Evolutionary conservation across 139 green algal species (phyloP), one percentile per base, ranked within the genome.

Genomic region (Coelastrella sp.): DNA sequence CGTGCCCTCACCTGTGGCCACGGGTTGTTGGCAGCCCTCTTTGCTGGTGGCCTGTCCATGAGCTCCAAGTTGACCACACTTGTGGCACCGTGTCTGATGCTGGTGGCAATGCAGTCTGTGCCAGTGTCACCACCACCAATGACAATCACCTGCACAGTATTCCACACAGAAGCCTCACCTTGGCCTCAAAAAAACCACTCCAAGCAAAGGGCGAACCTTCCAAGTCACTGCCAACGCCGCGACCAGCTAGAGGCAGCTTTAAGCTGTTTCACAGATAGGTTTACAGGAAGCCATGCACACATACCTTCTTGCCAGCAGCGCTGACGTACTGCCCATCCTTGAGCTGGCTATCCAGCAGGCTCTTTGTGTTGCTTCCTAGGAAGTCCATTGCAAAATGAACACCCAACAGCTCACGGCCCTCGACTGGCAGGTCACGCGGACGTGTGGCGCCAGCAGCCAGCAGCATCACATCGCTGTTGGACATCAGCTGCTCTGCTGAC

Each of bases 301-400:
- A 14, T 57, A 88, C 84, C 84, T 88, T 88, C 84, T 88, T 88
- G 19, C 93, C 97, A 0, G 78, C 87, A 19, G 95, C 95, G 61
- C 78, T 94, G 94, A 99, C 98, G 96, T 97, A 99, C 66, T 97
- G 94, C 27, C 92, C 96, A 89, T 99, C 97, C 35, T 90, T 25
- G 15, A 98, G 95, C 24, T 94, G 83, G 60, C 90, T 91, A 92
- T 99, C 97, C 91, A 99, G 94, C 91, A 99, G 94, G 82, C 85
- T 95, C 93, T 98, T 97, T 82, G 97, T 99, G 95, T 99, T 99
- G 73, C 96, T 96, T 59, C 84, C 85, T 65, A 99, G 93, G 93
- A 99, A 99, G 66, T 99, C 97, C 98, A 99, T 99, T 24, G 98
- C 98, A 93, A 99, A 99, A 93, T 99, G 97, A 35, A 99, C 93